Conservation (phyloP, 176 grass and related monocot species). For the Musa acuminata region DNA sequence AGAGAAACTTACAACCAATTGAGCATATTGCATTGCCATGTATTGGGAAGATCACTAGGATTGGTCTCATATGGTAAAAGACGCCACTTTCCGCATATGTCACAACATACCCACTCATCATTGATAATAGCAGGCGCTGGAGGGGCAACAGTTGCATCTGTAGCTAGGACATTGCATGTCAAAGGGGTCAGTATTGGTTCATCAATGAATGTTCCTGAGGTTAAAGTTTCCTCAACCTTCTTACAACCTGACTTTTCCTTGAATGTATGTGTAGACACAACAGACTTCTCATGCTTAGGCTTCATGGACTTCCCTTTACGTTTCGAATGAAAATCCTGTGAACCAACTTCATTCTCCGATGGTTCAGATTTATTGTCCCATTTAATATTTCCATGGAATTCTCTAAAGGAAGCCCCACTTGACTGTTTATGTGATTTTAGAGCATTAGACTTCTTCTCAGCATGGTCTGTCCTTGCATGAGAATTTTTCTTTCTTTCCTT, state of each 20-base stretch:
- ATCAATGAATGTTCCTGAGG: conserved; percentile 31
- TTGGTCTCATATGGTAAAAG: conserved; percentile 75
- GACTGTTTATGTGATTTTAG: conserved; percentile 41
- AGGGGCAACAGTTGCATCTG: conserved; percentile 33
- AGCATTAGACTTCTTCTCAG: conserved; percentile 52
- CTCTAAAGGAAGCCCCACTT: conserved; percentile 21
- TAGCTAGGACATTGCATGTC: conserved; percentile 35
- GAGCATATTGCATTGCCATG: conserved; percentile 90
- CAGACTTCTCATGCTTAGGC: conserved; percentile 41
- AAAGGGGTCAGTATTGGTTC: conserved; percentile 31
- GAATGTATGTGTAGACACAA: conserved; percentile 31
- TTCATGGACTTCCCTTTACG: conserved; percentile 34
- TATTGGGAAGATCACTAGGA: conserved; percentile 52
- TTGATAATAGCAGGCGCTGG: conserved; percentile 53
- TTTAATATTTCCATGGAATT: conserved; percentile 26
- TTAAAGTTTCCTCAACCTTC: conserved; percentile 38
- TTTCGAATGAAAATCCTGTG: conserved; percentile 32
- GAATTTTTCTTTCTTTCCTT: conserved; percentile 53
- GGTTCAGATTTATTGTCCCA: conserved; percentile 11
- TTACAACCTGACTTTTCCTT: conserved; percentile 40
- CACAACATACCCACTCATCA: conserved; percentile 91
- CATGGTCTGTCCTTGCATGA: conserved; percentile 37
- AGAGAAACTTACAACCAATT: conserved; percentile 86
- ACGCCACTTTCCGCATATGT: conserved; percentile 89
- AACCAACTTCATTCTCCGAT: conserved; percentile 38